Evolutionary conservation across 805 yeast genomes (phyloP).

Genomic region (Limtongia smithiae): DNA sequence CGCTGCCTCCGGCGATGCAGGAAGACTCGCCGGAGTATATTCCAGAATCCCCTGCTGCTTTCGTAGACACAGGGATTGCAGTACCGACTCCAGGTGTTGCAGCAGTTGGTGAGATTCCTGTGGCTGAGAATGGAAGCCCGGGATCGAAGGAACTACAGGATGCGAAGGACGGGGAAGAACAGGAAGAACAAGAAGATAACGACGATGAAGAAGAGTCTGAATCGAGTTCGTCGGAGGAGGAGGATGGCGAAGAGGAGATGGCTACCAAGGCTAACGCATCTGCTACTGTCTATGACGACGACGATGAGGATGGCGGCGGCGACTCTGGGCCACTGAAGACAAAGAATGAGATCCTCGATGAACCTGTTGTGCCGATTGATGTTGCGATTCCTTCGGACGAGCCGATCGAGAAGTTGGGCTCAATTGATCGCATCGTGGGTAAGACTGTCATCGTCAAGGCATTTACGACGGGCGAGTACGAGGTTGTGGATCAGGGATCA

Average conservation of each 20-base stretch:
- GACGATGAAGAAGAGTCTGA: neutral
- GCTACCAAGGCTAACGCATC: slow-evolving; percentile 30
- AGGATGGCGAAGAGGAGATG: slow-evolving; percentile 1
- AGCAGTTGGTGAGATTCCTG: neutral
- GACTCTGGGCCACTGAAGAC: slow-evolving; percentile 68
- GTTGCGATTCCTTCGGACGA: slow-evolving; percentile 57
- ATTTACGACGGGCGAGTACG: slow-evolving; percentile 71
- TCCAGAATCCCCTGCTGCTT: neutral
- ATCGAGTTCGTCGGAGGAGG: neutral
- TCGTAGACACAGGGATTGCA: neutral
- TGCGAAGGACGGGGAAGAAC: neutral
- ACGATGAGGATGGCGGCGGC: slow-evolving; percentile 29
- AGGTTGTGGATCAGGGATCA: slow-evolving; percentile 71
- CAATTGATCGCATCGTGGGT: slow-evolving; percentile 64
- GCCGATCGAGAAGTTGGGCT: slow-evolving; percentile 70
- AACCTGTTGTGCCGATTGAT: slow-evolving; percentile 59
- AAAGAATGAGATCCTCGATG: slow-evolving; percentile 71
- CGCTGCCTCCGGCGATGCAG: neutral
- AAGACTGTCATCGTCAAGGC: slow-evolving; percentile 70
- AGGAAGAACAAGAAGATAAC: too few relatives aligned
- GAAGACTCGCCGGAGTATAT: slow-evolving; percentile 1
- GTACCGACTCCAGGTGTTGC: neutral
- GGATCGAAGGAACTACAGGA: too few relatives aligned
- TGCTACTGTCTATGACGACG: slow-evolving; percentile 31
- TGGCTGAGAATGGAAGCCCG: neutral